These are phyloP conservation scores for Blastocystis sp. DNA, from an alignment of 352 stramenopile species.

Conservation along the genomic window DNA sequence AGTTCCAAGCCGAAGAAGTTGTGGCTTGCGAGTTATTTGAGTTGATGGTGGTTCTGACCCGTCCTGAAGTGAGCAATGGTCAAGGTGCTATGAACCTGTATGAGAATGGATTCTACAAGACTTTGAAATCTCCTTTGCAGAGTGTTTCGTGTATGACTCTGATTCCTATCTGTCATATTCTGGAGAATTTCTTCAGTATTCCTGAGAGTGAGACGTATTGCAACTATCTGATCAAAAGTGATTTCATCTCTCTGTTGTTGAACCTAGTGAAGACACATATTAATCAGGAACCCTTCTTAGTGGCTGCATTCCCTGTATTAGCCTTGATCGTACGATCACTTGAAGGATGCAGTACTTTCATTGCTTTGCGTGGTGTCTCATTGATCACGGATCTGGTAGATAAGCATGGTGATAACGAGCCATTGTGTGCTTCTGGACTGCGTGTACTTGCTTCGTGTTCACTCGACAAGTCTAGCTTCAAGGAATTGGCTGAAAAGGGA, in stretches of 20 bases:
- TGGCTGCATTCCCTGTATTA: slow-evolving; percentile 49
- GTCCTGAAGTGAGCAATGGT: neutral
- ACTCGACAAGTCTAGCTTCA: slow-evolving; percentile 58
- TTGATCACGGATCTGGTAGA: slow-evolving; percentile 55
- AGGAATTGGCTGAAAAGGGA: slow-evolving; percentile 51
- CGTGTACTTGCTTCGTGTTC: slow-evolving; percentile 56
- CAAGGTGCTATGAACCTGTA: slow-evolving; percentile 40
- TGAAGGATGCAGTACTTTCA: slow-evolving; percentile 54
- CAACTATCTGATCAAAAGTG: slow-evolving; percentile 61
- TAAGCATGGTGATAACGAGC: slow-evolving; percentile 48
- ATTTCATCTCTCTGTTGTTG: slow-evolving; percentile 52
- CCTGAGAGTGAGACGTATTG: slow-evolving; percentile 20
- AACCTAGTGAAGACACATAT: slow-evolving; percentile 44
- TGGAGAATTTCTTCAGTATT: slow-evolving; percentile 51
- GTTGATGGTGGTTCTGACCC: slow-evolving; percentile 31
- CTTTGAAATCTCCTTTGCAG: slow-evolving; percentile 36
- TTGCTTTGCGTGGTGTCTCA: slow-evolving; percentile 43
- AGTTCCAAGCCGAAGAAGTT: slow-evolving; percentile 54
- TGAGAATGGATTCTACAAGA: slow-evolving; percentile 53
- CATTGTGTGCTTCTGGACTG: slow-evolving; percentile 48
- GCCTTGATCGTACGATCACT: slow-evolving; percentile 50
- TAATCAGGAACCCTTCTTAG: slow-evolving; percentile 6
- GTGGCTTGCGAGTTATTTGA: slow-evolving; percentile 29
- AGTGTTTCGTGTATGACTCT: slow-evolving; percentile 18
- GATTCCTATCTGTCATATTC: slow-evolving; percentile 9